Evolutionary conservation across 306 rosid species (phyloP).

Genomic region (Gleditsia sinensis): DNA sequence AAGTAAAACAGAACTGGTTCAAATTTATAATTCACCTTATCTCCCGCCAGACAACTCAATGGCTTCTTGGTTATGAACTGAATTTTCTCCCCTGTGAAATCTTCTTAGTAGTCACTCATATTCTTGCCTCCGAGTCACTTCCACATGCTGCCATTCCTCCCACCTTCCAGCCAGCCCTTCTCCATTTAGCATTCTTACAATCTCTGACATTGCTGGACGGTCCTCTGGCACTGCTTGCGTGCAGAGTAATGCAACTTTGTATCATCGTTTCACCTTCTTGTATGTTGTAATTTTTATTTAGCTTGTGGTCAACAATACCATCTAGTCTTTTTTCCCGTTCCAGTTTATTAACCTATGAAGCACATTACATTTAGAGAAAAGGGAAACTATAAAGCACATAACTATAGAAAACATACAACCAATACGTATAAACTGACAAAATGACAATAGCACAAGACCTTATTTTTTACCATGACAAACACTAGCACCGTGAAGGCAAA

Average conservation of each 20-base stretch:
- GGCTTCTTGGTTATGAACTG: slow-evolving; percentile 76
- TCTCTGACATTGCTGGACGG: slow-evolving; percentile 92
- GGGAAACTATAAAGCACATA: neutral
- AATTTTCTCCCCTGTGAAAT: slow-evolving; percentile 82
- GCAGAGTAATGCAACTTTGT: slow-evolving; percentile 84
- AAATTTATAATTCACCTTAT: too few species aligned
- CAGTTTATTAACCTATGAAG: slow-evolving; percentile 74
- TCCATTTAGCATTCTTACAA: slow-evolving; percentile 92
- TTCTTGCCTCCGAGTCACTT: slow-evolving; percentile 74
- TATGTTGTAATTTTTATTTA: slow-evolving; percentile 50
- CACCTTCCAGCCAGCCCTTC: slow-evolving; percentile 93
- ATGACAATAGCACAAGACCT: neutral
- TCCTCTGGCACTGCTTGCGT: slow-evolving; percentile 83
- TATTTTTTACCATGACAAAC: slow-evolving; percentile 8
- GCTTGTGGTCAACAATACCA: slow-evolving; percentile 70
- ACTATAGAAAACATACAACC: too few species aligned
- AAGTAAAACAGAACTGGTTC: too few species aligned
- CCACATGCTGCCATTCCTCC: slow-evolving; percentile 87
- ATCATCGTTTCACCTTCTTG: slow-evolving; percentile 84
- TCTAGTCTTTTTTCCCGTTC: slow-evolving; percentile 70
- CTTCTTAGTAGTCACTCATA: slow-evolving; percentile 75
- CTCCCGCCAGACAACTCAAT: slow-evolving; percentile 86
- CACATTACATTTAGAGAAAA: slow-evolving; percentile 2
- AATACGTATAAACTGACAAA: slow-evolving; percentile 18
- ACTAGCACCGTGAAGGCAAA: slow-evolving; percentile 10